Evolutionary conservation across 495 filamentous ascomycete genomes (phyloP).

Genomic region (Penicillium bialowiezense): DNA sequence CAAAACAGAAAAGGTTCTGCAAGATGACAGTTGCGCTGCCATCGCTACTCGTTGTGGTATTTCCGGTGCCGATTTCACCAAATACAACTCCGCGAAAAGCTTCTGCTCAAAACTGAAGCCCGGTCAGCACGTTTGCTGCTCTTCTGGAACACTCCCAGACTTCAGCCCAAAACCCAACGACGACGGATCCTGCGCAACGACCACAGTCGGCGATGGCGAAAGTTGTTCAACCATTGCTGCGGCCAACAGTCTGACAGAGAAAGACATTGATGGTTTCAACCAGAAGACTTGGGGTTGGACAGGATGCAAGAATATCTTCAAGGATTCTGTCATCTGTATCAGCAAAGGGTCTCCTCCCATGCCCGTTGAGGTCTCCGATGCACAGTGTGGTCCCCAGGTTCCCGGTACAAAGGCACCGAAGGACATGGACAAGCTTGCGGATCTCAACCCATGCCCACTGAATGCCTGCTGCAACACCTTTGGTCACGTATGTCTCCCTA

Average conservation of each 20-base stretch:
- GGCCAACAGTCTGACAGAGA: conserved; percentile 24
- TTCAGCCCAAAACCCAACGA: conserved; percentile 34
- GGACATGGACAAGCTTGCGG: conserved; percentile 14
- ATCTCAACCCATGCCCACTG: conserved; percentile 28
- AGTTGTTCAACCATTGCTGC: conserved; percentile 23
- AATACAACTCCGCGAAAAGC: conserved; percentile 32
- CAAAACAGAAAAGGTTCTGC: neutral
- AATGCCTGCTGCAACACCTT: conserved; percentile 30
- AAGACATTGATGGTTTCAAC: conserved; percentile 33
- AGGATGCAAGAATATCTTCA: neutral
- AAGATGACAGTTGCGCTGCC: neutral
- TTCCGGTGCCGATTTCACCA: conserved; percentile 30
- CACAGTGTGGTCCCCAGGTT: conserved; percentile 40
- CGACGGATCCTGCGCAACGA: conserved; percentile 39
- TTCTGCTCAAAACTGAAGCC: conserved; percentile 34
- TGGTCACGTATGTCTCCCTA: conserved; percentile 6
- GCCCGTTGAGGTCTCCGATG: conserved; percentile 27
- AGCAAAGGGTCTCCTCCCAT: conserved; percentile 42
- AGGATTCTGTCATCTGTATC: conserved; percentile 32
- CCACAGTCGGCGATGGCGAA: conserved; percentile 33
- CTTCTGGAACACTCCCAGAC: conserved; percentile 35
- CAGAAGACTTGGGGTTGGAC: conserved; percentile 37
- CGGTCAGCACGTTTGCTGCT: conserved; percentile 48
- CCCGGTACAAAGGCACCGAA: conserved; percentile 25
- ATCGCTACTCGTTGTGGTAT: conserved; percentile 32